Conservation (phyloP, 2,329 filamentous ascomycete species). For the Ceratocystis harringtonii region DNA sequence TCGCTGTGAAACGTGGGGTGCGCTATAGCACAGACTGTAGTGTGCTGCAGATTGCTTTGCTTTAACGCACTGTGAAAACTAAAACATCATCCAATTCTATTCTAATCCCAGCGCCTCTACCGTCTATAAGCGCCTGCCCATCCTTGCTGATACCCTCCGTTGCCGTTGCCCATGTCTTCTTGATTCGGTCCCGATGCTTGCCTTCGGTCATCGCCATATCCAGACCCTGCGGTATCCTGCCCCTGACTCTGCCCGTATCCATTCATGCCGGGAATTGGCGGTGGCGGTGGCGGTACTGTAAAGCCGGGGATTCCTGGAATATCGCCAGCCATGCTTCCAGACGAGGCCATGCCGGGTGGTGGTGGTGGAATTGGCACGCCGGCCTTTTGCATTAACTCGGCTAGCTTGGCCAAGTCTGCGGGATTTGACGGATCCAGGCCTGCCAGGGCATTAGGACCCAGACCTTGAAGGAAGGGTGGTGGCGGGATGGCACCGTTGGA, state of each 20-base stretch:
- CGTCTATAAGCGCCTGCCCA: constrained; percentile 5
- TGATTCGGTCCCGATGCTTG: background rate
- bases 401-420: constrained; percentile 44
- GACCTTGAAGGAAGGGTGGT: constrained; percentile 38
- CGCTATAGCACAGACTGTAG: background rate
- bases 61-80: background rate
- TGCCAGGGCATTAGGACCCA: constrained; percentile 35
- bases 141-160: constrained; percentile 4
- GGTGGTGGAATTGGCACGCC: constrained; percentile 46
- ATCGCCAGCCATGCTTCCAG: constrained; percentile 24
- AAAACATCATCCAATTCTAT: too few species aligned
- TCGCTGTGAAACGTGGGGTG: too few species aligned
- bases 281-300: constrained; percentile 27
- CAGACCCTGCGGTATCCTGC: background rate
- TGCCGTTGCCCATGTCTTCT: background rate
- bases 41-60: background rate
- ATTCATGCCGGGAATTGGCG: constrained; percentile 10
- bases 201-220: constrained; percentile 6
- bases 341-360: constrained; percentile 33
- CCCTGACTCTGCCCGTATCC: constrained; percentile 1
- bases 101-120: background rate
- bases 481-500: constrained; percentile 35
- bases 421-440: constrained; percentile 45
- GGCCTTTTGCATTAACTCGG: constrained; percentile 51
- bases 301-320: constrained; percentile 20